Base-by-base conservation (phyloP, 2,329 filamentous ascomycete species). In the Mycocentrospora acerina region DNA sequence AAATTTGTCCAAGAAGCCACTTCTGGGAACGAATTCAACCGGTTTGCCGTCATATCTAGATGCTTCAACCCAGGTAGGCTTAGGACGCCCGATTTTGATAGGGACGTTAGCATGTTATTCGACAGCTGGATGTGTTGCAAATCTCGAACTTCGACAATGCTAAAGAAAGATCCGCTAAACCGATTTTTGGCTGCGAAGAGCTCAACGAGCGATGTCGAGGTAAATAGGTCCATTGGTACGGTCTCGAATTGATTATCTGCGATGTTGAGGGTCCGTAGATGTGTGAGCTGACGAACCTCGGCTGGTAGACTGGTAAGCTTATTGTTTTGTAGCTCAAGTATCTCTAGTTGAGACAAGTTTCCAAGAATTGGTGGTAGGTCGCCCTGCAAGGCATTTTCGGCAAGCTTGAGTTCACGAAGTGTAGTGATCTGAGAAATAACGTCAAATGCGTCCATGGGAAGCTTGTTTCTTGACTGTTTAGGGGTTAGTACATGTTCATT, bases 301-400 rank as follows among this genome's bases (percentile, higher is more conserved):
- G 77, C 69, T 0, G 90, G 88, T 12, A 98, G 71, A 2, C 76
- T 74, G 7, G 83, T 81, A 14, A 98, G 75, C 44, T 82, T 80
- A 67, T 98, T 98, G 11, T 80, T 79, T 47, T 88, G 87, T 7
- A 97, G 60, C 48, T 97, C 90, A 7, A 97, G 73, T 13, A 83
- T 77, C 62, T 96, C 90, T 1, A 98, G 74, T 34, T 83, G 81
- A 24, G 67, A 71, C 12, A 97, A 73, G 5, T 75, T 75, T 15
- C 78, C 72, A 22, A 95, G 74, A n/a, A 72, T 75, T 0, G 79
- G 59, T 29, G 84, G 78, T 3, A 96, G 69, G 1, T 46, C 50
- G 22, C 63, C 64, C 11, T 46, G 25, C 3, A 66, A 41, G 29
- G 39, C 42, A 34, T 65, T 67, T 22, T 64, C 57, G 8, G 85